Base-by-base conservation (phyloP, 1,139 yeast species). In the Candida buenavistaensis region DNA sequence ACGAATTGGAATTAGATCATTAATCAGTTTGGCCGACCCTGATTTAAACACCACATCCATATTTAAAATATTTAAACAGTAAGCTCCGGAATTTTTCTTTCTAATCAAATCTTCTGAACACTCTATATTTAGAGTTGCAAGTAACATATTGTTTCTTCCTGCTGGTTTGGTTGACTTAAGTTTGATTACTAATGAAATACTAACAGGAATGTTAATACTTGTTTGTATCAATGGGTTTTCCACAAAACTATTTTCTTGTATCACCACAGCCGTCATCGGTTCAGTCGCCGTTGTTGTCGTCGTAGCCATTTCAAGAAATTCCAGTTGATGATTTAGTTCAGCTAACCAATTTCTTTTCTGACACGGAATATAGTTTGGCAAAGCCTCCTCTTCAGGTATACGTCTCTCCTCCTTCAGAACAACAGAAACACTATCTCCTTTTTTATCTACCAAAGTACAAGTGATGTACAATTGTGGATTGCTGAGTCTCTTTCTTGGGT, bases 101-200 rank as follows among this genome's bases (percentile, higher is more conserved):
- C 23, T 30, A 4, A 15, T 12, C 22, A 68, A 51, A 32, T 60
- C 73, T 35, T 68, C 77, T 1, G 83, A 70, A 1, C 77, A 62
- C 38, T 76, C 80, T 14, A 82, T 57, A 37, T 75, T 82, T 32
- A 83, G 57, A 0, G 81, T 74, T 1, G 82, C 72, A 13, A 80
- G 55, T 3, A 80, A 51, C 14, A 70, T 56, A 38, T 72, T 72
- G 42, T 72, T 69, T 34, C 78, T 65, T 5, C 81, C 80, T 1
- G 77, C 79, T 2, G 85, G 68, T 54, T 75, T 70, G 19, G 79
- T 66, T 36, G 81, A 72, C 44, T 80, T 71, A 26, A 83, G 60
- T 40, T 78, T 66, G 45, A 83, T 68, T 26, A 78, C 76, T 11
- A 59, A 40, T 1, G 62, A 54, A 2, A 55, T 47, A 3, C 49